These are phyloP conservation scores for Clausena lansium DNA, from an alignment of 345 rosid species.

Conservation along the genomic window DNA sequence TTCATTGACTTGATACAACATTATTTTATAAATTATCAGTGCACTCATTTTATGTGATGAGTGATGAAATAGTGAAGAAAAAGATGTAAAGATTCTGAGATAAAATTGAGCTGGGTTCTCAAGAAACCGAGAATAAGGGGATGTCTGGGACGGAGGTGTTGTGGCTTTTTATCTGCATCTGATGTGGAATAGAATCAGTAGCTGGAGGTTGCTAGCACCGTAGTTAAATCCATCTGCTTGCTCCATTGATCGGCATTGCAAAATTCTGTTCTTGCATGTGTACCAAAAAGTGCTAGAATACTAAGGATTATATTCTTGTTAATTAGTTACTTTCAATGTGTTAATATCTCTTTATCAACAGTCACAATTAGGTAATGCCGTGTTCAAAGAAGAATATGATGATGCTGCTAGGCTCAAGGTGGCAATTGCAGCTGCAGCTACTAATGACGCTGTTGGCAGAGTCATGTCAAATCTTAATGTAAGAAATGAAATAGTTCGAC, in stretches of 20 bases:
- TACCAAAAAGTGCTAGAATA: not conserved
- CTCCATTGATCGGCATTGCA: not conserved
- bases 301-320: not conserved
- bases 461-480: conserved; percentile 67
- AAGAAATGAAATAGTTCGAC: conserved; percentile 11
- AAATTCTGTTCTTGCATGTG: not conserved
- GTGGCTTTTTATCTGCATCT: not conserved
- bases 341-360: conserved; percentile 25
- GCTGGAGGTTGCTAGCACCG: not conserved
- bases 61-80: not conserved
- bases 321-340: not conserved
- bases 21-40: not conserved
- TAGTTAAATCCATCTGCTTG: not conserved
- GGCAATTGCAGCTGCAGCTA: conserved; percentile 86
- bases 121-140: not conserved
- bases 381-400: conserved; percentile 62
- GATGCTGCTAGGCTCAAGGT: conserved; percentile 89
- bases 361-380: conserved; percentile 63
- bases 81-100: not conserved
- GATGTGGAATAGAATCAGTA: not conserved
- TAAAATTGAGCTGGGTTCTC: not conserved
- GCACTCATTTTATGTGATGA: not conserved
- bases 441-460: conserved; percentile 72
- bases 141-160: too few relatives aligned
- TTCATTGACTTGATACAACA: not conserved